phyloP scores from a whole-genome alignment of 345 rosid species.

The Brassica napus region Da-Ae NC_063438.1:25519001-25519500 shows the following conservation, averaged over 20 bases:
- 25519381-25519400: slow-evolving; percentile 19
- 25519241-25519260: slow-evolving; percentile 22
- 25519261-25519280: slow-evolving; percentile 18
- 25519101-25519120: neutral
- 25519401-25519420: slow-evolving; percentile 24
- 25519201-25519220: neutral
- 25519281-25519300: slow-evolving; percentile 30
- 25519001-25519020: neutral
- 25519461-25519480: slow-evolving; percentile 47
- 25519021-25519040: neutral
- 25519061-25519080: slow-evolving; percentile 36
- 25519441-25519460: slow-evolving; percentile 68
- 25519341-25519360: slow-evolving; percentile 26
- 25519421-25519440: slow-evolving; percentile 50
- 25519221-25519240: slow-evolving; percentile 12
- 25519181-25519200: neutral
- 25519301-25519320: slow-evolving; percentile 32
- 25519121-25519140: slow-evolving; percentile 26
- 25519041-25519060: slow-evolving; percentile 41
- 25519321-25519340: slow-evolving; percentile 24
- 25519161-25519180: neutral
- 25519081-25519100: slow-evolving; percentile 1
- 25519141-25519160: slow-evolving; percentile 21
- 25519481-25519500: slow-evolving; percentile 55
- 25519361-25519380: slow-evolving; percentile 26